phyloP scores from a whole-genome alignment of 257 asterid species.

The Ehretia macrophylla region DNA sequence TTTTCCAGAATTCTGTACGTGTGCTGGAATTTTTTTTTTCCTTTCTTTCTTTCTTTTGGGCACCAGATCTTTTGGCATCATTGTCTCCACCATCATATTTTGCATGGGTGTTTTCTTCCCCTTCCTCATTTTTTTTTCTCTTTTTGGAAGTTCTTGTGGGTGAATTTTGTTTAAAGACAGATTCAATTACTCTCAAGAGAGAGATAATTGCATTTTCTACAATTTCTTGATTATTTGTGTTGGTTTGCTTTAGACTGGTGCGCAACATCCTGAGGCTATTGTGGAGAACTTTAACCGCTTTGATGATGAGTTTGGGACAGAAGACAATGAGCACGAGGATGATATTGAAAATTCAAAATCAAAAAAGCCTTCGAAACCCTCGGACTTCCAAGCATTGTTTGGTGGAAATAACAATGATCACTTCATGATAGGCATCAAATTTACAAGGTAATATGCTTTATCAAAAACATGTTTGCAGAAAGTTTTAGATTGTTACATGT shows the following conservation, averaged over 20 bases:
- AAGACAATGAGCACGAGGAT: constrained; percentile 42
- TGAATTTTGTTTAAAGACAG: neutral
- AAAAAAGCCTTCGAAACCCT: constrained; percentile 57
- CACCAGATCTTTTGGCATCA: no score
- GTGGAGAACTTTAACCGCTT: constrained; percentile 79
- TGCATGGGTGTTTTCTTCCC: no score
- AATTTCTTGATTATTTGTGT: neutral
- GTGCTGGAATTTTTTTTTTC: no score
- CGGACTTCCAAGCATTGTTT: constrained; percentile 72
- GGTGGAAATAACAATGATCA: constrained; percentile 79
- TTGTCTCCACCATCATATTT: no score
- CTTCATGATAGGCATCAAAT: constrained; percentile 82
- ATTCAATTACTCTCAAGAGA: neutral
- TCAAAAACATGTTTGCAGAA: neutral
- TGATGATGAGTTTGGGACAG: constrained; percentile 58
- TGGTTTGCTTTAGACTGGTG: constrained; percentile 4
- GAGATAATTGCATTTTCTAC: neutral
- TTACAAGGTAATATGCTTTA: constrained; percentile 54
- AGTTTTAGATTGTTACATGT: neutral
- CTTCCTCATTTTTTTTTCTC: neutral
- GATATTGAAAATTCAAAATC: constrained; percentile 41
- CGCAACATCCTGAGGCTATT: constrained; percentile 37
- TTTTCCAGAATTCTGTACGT: no score
- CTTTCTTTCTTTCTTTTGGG: no score
- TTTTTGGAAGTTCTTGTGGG: neutral